Evolutionary conservation across 257 asterid species (phyloP).

Genomic region (Solanum peruvianum): DNA sequence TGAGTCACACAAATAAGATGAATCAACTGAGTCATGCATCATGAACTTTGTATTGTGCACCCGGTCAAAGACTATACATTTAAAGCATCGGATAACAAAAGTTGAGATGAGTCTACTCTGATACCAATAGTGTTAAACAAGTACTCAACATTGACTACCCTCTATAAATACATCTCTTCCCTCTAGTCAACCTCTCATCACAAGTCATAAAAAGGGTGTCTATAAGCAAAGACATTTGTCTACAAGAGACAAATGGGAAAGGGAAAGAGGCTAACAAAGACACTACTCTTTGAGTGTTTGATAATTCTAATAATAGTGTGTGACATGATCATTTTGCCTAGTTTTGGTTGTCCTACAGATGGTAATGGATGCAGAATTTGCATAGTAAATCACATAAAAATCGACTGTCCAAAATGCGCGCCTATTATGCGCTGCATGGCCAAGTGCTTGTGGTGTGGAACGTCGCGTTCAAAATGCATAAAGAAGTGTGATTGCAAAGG

Average conservation of each 20-base stretch:
- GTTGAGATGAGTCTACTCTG: background rate
- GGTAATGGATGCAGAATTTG: conserved; percentile 50
- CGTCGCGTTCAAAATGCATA: conserved; percentile 29
- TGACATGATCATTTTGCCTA: conserved; percentile 8
- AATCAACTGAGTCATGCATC: background rate
- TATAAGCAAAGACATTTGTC: background rate
- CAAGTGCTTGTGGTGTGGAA: conserved; percentile 55
- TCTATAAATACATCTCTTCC: background rate
- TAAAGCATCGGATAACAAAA: background rate
- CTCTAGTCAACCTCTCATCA: background rate
- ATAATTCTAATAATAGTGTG: conserved; percentile 10
- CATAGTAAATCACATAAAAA: conserved; percentile 34
- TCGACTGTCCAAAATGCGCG: conserved; percentile 57
- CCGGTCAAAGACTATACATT: background rate
- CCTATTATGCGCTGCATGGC: conserved; percentile 69
- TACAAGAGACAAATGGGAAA: conserved; percentile 3
- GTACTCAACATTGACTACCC: background rate
- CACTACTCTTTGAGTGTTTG: background rate
- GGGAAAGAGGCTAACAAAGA: background rate
- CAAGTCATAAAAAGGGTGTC: background rate
- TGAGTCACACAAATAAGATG: background rate
- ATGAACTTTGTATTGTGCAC: background rate
- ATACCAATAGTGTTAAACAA: background rate
- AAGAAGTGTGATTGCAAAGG: conserved; percentile 65
- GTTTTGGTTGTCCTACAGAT: conserved; percentile 38